Evolutionary conservation across 2,329 filamentous ascomycete species (phyloP).

Genomic region (Chaetomium globosum): DNA sequence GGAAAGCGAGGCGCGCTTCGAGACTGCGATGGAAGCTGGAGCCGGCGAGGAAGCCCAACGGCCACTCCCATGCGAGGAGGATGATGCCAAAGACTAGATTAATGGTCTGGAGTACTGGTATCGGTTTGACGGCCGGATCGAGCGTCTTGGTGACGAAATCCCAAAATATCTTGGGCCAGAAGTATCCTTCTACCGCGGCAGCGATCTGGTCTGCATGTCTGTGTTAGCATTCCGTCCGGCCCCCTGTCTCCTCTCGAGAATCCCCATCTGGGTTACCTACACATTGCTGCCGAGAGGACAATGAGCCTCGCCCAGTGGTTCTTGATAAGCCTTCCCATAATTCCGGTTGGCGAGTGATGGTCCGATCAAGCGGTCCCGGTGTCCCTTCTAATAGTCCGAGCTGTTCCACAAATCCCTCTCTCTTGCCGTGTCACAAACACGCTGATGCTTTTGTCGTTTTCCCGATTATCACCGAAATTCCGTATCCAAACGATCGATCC

Average conservation of each 20-base stretch:
- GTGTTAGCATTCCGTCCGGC: slow-evolving; percentile 15
- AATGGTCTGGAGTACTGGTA: slow-evolving; percentile 87
- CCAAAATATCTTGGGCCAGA: slow-evolving; percentile 99
- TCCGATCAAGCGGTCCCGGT: slow-evolving; percentile 18
- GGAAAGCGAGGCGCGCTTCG: slow-evolving; percentile 78
- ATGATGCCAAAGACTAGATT: slow-evolving; percentile 81
- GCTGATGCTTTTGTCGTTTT: slow-evolving; percentile 21
- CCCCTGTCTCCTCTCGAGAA: background rate
- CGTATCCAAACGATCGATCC: slow-evolving; percentile 13
- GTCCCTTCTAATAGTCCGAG: background rate
- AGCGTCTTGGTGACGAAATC: slow-evolving; percentile 92
- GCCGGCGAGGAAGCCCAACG: slow-evolving; percentile 75
- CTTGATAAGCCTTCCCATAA: slow-evolving; percentile 98
- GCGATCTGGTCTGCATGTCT: slow-evolving; percentile 74
- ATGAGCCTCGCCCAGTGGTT: slow-evolving; percentile 98
- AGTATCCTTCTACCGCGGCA: slow-evolving; percentile 82
- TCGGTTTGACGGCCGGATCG: slow-evolving; percentile 79
- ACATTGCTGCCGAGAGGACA: slow-evolving; percentile 78
- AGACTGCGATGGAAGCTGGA: slow-evolving; percentile 81
- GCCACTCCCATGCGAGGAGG: slow-evolving; percentile 89
- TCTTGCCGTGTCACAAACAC: slow-evolving; percentile 35
- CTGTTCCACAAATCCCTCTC: slow-evolving; percentile 23
- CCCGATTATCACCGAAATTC: slow-evolving; percentile 11
- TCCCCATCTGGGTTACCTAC: slow-evolving; percentile 52
- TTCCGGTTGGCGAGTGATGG: slow-evolving; percentile 36